phyloP scores from a whole-genome alignment of 1,139 yeast genomes.

The Scheffersomyces illinoinensis region DNA sequence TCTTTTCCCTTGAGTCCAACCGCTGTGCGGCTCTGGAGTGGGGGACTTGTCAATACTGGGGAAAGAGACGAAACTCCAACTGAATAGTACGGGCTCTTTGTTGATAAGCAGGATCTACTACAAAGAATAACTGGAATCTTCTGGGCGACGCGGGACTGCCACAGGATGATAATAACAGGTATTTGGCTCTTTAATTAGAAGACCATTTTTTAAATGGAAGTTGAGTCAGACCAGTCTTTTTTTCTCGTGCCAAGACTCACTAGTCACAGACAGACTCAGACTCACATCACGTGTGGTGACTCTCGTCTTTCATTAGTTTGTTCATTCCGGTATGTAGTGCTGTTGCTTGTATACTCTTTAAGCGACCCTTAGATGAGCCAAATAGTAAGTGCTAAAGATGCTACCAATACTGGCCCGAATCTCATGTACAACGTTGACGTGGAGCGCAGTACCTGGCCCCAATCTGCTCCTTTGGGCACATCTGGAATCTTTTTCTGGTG shows the following conservation, averaged over 20 bases:
- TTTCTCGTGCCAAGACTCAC: background rate
- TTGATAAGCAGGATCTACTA: background rate
- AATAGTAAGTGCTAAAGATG: background rate
- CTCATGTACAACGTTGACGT: background rate
- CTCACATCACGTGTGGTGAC: conserved; percentile 4
- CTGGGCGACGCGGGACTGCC: background rate
- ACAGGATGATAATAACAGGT: background rate
- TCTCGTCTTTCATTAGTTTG: background rate
- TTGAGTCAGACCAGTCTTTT: background rate
- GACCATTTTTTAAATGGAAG: background rate
- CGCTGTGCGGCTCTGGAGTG: background rate
- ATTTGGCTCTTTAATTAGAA: too few relatives aligned
- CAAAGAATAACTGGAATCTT: background rate
- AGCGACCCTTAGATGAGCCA: background rate
- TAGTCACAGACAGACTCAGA: conserved; percentile 2
- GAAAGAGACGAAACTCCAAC: background rate
- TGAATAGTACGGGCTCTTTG: background rate
- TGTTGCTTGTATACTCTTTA: background rate
- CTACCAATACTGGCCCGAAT: background rate
- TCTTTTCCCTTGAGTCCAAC: background rate
- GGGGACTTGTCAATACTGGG: background rate
- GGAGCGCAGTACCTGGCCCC: background rate
- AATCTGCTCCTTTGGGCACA: background rate
- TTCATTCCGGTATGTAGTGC: background rate
- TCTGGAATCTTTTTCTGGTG: background rate